A percentile compares a stretch with the other conserved stretches of the same genome.
phyloP scores from a whole-genome alignment of 331 rosid genomes.

The Malus hybrid region DNA sequence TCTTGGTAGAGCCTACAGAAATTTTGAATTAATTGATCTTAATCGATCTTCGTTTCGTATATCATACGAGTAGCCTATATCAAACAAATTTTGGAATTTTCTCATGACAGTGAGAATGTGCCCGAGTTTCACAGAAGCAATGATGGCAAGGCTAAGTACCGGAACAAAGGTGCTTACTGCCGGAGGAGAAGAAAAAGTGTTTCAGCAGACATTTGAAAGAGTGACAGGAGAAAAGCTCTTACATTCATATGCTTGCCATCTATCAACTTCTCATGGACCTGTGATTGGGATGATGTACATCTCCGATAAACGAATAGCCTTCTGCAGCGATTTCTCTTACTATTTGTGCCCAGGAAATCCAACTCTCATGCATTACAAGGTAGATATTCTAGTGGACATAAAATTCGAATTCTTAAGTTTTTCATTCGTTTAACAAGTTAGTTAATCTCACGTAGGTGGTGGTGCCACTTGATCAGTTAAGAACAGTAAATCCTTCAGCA shows the following conservation, averaged over 20 bases:
- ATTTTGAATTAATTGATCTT: background rate
- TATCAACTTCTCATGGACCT: slow-evolving; percentile 61
- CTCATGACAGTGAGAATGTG: slow-evolving; percentile 38
- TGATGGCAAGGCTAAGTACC: slow-evolving; percentile 56
- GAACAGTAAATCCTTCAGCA: slow-evolving; percentile 38
- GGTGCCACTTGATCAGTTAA: slow-evolving; percentile 41
- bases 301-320: slow-evolving; percentile 57
- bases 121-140: slow-evolving; percentile 53
- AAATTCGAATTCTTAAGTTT: no score
- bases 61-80: background rate
- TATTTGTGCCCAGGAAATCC: slow-evolving; percentile 35
- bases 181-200: slow-evolving; percentile 59
- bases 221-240: slow-evolving; percentile 53
- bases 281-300: slow-evolving; percentile 63
- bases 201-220: slow-evolving; percentile 43
- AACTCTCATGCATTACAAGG: slow-evolving; percentile 48
- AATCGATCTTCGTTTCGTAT: background rate
- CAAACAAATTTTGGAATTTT: background rate
- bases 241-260: slow-evolving; percentile 52
- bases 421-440: no score
- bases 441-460: slow-evolving; percentile 33
- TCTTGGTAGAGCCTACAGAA: no score
- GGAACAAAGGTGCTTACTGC: slow-evolving; percentile 51
- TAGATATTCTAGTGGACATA: background rate
- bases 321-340: slow-evolving; percentile 57